Percentiles rank a stretch among this genome's conserved stretches.
Conservation (phyloP, 2,329 filamentous ascomycete species). For the Epichloe coenophiala region DNA sequence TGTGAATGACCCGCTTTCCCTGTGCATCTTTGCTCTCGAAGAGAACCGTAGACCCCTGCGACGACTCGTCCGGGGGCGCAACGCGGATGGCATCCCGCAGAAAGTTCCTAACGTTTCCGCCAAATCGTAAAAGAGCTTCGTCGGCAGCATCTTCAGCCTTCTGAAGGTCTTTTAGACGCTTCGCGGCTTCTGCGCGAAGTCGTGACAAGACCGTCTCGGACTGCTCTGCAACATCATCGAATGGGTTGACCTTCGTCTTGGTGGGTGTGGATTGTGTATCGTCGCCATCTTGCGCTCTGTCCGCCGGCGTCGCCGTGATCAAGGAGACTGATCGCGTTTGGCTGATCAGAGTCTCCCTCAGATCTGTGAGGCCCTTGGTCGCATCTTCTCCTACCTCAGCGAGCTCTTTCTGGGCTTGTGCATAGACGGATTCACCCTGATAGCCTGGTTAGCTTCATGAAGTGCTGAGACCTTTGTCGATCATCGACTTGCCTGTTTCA, state of each 20-base stretch:
- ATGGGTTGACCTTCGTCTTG: constrained; percentile 20
- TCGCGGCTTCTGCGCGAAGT: constrained; percentile 63
- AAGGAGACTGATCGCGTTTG: constrained; percentile 64
- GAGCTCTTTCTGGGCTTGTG: constrained; percentile 76
- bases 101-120: constrained; percentile 78
- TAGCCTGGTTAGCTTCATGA: constrained; percentile 2
- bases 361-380: constrained; percentile 60
- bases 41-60: constrained; percentile 49
- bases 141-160: constrained; percentile 91
- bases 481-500: constrained; percentile 57
- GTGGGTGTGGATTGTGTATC: constrained; percentile 35
- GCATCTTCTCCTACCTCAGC: constrained; percentile 69
- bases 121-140: constrained; percentile 85
- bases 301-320: constrained; percentile 25
- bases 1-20: constrained; percentile 88
- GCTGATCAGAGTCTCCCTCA: constrained; percentile 53
- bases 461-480: background rate
- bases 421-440: constrained; percentile 69
- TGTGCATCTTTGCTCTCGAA: constrained; percentile 89
- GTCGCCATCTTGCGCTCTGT: constrained; percentile 18
- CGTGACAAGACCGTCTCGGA: constrained; percentile 59
- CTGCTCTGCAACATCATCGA: constrained; percentile 30
- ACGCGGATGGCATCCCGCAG: constrained; percentile 82
- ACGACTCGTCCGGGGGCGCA: constrained; percentile 51
- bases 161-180: constrained; percentile 78